Evolutionary conservation across 768 basidiomycete genomes (phyloP).

Genomic region (Chalciporus piperatus): DNA sequence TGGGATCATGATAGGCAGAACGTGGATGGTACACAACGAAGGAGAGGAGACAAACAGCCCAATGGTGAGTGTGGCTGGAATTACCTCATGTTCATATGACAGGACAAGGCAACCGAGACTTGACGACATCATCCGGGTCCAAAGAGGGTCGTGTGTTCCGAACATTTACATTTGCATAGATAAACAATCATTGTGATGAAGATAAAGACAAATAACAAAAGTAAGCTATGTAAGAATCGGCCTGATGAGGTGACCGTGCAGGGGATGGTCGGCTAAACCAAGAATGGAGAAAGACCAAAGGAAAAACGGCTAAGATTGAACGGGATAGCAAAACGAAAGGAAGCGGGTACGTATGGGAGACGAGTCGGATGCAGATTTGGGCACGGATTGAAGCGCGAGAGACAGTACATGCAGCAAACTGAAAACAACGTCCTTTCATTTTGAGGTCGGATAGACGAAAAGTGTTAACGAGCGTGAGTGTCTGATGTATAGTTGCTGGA

Average conservation of each 20-base stretch:
- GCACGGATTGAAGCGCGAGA: neutral
- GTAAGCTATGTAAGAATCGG: constrained; percentile 20
- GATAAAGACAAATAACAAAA: constrained; percentile 37
- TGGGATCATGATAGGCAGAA: constrained; percentile 22
- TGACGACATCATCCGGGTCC: too few species aligned
- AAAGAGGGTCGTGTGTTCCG: constrained; percentile 1
- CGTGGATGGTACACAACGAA: neutral
- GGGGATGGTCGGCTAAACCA: constrained; percentile 18
- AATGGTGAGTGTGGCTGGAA: too few species aligned
- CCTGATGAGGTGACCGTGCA: constrained; percentile 5
- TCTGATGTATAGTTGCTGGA: constrained; percentile 23
- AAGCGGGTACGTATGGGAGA: constrained; percentile 6
- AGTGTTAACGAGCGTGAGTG: constrained; percentile 26
- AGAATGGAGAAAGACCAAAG: constrained; percentile 7
- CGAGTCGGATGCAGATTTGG: constrained; percentile 6
- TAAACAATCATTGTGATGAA: constrained; percentile 21
- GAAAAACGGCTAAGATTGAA: neutral
- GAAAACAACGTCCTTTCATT: constrained; percentile 29
- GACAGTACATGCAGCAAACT: constrained; percentile 24
- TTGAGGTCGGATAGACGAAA: constrained; percentile 18
- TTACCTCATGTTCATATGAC: too few species aligned
- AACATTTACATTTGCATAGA: constrained; percentile 31
- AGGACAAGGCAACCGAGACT: too few species aligned
- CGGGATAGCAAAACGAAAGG: neutral
- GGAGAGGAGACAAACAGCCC: too few species aligned